Evolutionary conservation across 2,329 filamentous ascomycete genomes (phyloP).

Genomic region (Fusarium sp.): DNA sequence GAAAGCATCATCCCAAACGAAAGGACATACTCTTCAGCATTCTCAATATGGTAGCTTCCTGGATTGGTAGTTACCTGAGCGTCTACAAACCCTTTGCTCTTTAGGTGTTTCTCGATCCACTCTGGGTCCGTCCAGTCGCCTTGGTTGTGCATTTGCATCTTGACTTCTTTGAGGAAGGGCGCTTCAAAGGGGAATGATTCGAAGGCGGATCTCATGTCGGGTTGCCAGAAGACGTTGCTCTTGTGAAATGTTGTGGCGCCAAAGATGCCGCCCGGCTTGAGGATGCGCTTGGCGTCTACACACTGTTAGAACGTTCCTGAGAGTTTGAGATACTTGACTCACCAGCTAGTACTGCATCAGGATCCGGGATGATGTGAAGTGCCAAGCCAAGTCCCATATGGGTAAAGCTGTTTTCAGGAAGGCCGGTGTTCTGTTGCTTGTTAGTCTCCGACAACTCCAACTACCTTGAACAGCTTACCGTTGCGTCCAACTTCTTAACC

Average conservation of each 20-base stretch:
- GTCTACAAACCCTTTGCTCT: constrained; percentile 52
- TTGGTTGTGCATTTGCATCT: constrained; percentile 55
- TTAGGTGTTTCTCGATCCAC: constrained; percentile 54
- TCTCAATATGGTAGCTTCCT: constrained; percentile 47
- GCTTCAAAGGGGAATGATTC: constrained; percentile 55
- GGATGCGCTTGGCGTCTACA: constrained; percentile 52
- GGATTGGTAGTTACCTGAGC: constrained; percentile 50
- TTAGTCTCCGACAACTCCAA: not conserved
- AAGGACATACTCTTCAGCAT: constrained; percentile 51
- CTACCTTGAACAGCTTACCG: constrained; percentile 47
- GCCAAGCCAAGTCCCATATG: constrained; percentile 62
- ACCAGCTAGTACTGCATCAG: constrained; percentile 49
- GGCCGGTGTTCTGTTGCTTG: constrained; percentile 51
- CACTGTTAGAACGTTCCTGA: not conserved
- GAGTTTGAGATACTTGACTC: not conserved
- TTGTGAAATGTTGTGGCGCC: constrained; percentile 54
- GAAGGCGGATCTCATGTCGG: constrained; percentile 55
- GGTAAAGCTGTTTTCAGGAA: constrained; percentile 54
- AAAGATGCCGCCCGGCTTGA: constrained; percentile 55
- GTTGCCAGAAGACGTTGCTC: constrained; percentile 51
- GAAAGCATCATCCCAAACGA: constrained; percentile 54
- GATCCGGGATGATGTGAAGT: constrained; percentile 59
- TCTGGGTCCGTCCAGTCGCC: constrained; percentile 55
- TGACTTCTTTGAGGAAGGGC: constrained; percentile 49
- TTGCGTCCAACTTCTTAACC: constrained; percentile 59